A percentile compares a stretch with the other conserved stretches of the same genome.
phyloP scores from a whole-genome alignment of 164 flowering plant genomes.

The Sedum album region DNA sequence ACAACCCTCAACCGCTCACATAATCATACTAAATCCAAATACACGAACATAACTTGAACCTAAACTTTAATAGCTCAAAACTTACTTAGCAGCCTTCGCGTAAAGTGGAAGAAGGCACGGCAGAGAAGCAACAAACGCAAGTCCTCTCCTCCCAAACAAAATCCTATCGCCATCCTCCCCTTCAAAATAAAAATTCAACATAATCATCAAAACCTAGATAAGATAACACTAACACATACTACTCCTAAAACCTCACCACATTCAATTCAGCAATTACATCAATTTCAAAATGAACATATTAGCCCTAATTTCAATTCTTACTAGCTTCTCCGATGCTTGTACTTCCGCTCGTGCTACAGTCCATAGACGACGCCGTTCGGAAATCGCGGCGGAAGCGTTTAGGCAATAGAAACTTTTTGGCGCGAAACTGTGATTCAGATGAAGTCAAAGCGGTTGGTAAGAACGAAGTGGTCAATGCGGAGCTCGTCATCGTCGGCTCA shows the following conservation, averaged over 20 bases:
- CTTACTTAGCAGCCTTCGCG: conserved; percentile 34
- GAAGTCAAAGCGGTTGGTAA: conserved; percentile 13
- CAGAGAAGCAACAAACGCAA: conserved; percentile 23
- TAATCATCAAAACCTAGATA: background rate
- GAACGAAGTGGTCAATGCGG: conserved; percentile 8
- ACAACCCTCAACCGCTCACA: background rate
- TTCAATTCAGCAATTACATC: background rate
- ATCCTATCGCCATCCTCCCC: background rate
- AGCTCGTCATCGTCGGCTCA: conserved; percentile 12
- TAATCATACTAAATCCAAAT: background rate
- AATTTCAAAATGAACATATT: background rate
- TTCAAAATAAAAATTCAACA: background rate
- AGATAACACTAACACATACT: too few relatives aligned
- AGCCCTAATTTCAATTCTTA: background rate
- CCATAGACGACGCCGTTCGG: background rate
- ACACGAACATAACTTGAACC: background rate
- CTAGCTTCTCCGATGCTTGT: background rate
- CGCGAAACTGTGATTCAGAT: conserved; percentile 19
- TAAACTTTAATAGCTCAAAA: background rate
- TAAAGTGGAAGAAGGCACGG: conserved; percentile 30
- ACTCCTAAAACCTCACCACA: background rate
- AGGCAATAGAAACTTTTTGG: conserved; percentile 16
- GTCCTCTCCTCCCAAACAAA: conserved; percentile 32
- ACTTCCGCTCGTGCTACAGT: background rate
- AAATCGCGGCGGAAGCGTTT: background rate